These are phyloP conservation scores for Mycena crocata DNA, from an alignment of 768 basidiomycete species.

Conservation along the genomic window DNA sequence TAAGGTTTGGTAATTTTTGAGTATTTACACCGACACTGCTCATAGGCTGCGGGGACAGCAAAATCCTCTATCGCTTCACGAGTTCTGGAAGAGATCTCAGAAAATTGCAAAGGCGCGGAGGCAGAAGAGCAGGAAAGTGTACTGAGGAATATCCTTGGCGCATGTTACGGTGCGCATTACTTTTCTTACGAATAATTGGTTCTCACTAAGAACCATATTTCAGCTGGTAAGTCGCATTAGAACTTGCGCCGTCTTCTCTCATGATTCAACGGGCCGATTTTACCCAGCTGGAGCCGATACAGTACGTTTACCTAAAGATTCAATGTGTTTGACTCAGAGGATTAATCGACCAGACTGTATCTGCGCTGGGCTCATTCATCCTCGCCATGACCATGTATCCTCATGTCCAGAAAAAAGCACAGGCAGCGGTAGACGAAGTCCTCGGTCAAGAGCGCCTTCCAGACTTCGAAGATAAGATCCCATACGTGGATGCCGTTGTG, in stretches of 20 bases:
- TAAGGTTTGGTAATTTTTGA: background rate
- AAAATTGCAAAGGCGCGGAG: background rate
- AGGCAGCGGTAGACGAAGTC: slow-evolving; percentile 39
- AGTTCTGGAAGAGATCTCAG: slow-evolving; percentile 27
- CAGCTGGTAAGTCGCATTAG: slow-evolving; percentile 12
- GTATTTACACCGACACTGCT: background rate
- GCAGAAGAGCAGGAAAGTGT: background rate
- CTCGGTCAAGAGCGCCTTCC: slow-evolving; percentile 29
- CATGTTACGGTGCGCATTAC: slow-evolving; percentile 12
- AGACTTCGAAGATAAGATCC: slow-evolving; percentile 29
- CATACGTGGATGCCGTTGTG: slow-evolving; percentile 34
- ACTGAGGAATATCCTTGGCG: slow-evolving; percentile 1
- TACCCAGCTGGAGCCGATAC: slow-evolving; percentile 20
- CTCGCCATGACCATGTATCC: slow-evolving; percentile 36
- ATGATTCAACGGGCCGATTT: background rate
- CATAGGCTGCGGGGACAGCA: slow-evolving; percentile 27
- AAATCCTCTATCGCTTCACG: slow-evolving; percentile 33
- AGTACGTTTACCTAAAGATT: too few relatives aligned
- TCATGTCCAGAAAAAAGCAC: slow-evolving; percentile 29
- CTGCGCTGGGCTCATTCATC: slow-evolving; percentile 27
- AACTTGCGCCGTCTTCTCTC: background rate
- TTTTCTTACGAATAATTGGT: too few relatives aligned
- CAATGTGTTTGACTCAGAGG: too few relatives aligned
- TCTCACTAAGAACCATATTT: too few relatives aligned
- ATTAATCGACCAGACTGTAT: slow-evolving; percentile 33